phyloP scores from a whole-genome alignment of 306 rosid genomes.

The Alnus glutinosa region DNA sequence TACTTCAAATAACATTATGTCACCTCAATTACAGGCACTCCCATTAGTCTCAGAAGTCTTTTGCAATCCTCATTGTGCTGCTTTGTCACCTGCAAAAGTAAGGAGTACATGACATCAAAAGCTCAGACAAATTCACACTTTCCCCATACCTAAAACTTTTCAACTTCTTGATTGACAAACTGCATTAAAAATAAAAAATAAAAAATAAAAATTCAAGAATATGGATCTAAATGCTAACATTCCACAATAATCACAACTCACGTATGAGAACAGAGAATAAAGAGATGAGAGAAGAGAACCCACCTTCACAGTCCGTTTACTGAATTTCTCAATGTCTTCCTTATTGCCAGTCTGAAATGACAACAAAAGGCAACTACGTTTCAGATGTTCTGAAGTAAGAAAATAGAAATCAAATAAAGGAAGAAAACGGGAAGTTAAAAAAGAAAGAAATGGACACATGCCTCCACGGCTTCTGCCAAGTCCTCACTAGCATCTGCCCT shows the following conservation, averaged over 20 bases:
- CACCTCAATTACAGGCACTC: conserved; percentile 97
- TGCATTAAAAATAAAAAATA: not conserved
- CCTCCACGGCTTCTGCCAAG: conserved; percentile 78
- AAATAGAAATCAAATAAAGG: conserved; percentile 3
- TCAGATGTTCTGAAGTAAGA: conserved; percentile 15
- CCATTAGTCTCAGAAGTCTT: conserved; percentile 90
- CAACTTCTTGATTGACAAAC: conserved; percentile 7
- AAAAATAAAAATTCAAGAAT: not conserved
- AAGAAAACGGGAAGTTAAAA: not conserved
- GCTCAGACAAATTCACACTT: conserved; percentile 6
- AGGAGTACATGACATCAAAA: conserved; percentile 25
- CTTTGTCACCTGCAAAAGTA: conserved; percentile 73
- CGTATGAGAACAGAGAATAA: not conserved
- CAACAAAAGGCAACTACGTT: conserved; percentile 27
- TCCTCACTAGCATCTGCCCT: conserved; percentile 81
- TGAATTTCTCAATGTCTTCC: conserved; percentile 92
- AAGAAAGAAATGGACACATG: conserved; percentile 22
- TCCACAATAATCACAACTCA: not conserved
- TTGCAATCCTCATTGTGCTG: conserved; percentile 96
- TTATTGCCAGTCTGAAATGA: conserved; percentile 63
- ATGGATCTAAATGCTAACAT: not conserved
- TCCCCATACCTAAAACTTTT: not conserved
- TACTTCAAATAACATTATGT: conserved; percentile 27
- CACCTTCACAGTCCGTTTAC: conserved; percentile 96
- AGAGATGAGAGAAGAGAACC: conserved; percentile 23